Evolutionary conservation across 345 rosid genomes (phyloP).

Genomic region (Psidium guajava): DNA sequence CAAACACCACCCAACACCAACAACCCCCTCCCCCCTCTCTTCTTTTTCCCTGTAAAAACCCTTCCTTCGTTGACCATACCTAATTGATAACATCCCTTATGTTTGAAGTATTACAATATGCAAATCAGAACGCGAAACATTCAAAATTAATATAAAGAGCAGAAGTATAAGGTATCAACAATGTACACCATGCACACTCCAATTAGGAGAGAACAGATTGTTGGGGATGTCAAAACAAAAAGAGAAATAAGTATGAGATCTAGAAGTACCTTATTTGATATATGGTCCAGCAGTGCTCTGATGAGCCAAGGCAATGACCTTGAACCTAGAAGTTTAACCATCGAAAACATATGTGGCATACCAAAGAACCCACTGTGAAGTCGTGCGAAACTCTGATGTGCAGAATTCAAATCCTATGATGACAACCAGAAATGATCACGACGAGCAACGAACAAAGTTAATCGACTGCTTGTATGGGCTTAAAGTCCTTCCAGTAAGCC

Average conservation of each 20-base stretch:
- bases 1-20: not conserved
- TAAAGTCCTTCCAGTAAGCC: not conserved
- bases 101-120: not conserved
- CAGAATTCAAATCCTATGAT: constrained; percentile 82
- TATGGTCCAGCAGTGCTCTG: constrained; percentile 87
- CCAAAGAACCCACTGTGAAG: constrained; percentile 92
- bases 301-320: constrained; percentile 98
- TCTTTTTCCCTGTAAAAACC: not conserved
- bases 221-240: not conserved
- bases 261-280: constrained; percentile 74
- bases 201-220: not conserved
- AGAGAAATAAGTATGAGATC: not conserved
- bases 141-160: not conserved
- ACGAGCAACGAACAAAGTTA: not conserved
- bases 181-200: not conserved
- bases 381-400: constrained; percentile 95
- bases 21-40: not conserved
- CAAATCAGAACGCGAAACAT: not conserved
- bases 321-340: constrained; percentile 83
- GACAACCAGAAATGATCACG: not conserved
- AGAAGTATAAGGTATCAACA: not conserved
- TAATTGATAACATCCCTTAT: not conserved
- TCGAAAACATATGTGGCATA: constrained; percentile 73
- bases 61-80: not conserved
- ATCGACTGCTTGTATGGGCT: not conserved